Evolutionary conservation across 78 protist genomes (phyloP), one percentile per base, ranked within the genome.

Genomic region (Trichosphaerium sp.): DNA sequence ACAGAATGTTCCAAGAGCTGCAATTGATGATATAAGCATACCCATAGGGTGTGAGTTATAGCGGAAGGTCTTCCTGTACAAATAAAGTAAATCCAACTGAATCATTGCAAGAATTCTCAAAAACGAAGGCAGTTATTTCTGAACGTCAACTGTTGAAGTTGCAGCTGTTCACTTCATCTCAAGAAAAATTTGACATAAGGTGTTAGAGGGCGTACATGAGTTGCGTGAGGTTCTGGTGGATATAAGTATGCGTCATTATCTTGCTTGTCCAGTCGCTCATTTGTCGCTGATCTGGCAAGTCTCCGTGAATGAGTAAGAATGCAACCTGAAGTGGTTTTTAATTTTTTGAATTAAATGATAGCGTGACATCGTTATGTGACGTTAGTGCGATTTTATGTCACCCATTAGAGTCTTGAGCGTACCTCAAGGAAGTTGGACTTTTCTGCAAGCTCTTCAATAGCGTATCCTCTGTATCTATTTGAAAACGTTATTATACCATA

Each of bases 11-110:
- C 65, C 75, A n/a, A 78, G 51, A 10, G 84, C 84, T 28, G 77
- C 78, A 14, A 78, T 60, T 37, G 84, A 44, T 37, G 73, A 39
- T 57, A 77, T 51, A 21, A 84, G 55, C 90, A 85, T 85, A 29
- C 87, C 84, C 90, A 85, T 85, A n/a, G 90, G 90, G 51, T 85
- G 90, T 18, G 90, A 85, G 71, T 85, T 87, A 71, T 85, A 74
- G 14, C 90, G 65, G 48, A 80, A 80, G 28, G 69, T 41, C 55
- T 70, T 39, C n/a, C n/a, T n/a, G n/a, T n/a, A n/a, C n/a, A n/a
- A n/a, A n/a, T n/a, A n/a, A n/a, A n/a, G n/a, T n/a, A n/a, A n/a
- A n/a, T n/a, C n/a, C n/a, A n/a, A n/a, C n/a, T n/a, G n/a, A n/a
- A n/a, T n/a, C n/a, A n/a, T n/a, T n/a, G n/a, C n/a, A n/a, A n/a